Evolutionary conservation across 306 rosid genomes (phyloP).

Genomic region (Chamaecrista fasciculata): DNA sequence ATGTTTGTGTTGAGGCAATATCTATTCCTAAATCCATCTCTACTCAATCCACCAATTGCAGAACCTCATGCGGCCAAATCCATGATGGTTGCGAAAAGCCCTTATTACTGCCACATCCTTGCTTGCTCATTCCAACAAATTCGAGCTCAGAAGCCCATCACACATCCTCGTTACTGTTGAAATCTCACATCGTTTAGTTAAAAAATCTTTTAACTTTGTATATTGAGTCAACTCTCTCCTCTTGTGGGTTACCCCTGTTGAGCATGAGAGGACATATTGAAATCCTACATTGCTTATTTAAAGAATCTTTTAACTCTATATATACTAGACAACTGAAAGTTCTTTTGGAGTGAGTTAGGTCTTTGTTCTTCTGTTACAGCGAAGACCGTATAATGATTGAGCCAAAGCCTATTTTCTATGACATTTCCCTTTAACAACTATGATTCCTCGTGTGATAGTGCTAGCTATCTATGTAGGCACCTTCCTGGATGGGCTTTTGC

Average conservation of each 20-base stretch:
- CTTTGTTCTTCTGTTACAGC: slow-evolving; percentile 87
- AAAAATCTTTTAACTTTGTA: too few species aligned
- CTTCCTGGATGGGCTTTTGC: slow-evolving; percentile 67
- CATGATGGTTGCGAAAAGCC: slow-evolving; percentile 93
- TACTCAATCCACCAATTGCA: slow-evolving; percentile 57
- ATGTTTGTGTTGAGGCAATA: too few species aligned
- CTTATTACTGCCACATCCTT: slow-evolving; percentile 67
- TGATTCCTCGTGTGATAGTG: slow-evolving; percentile 87
- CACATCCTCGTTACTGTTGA: slow-evolving; percentile 70
- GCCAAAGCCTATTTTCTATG: slow-evolving; percentile 82
- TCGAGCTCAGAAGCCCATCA: slow-evolving; percentile 81
- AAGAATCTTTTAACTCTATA: too few species aligned
- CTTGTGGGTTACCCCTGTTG: too few species aligned
- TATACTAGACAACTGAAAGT: too few species aligned
- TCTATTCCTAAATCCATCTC: slow-evolving; percentile 32
- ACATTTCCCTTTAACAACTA: slow-evolving; percentile 69
- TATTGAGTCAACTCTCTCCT: too few species aligned
- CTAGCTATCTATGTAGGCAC: slow-evolving; percentile 85
- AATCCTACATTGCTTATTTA: too few species aligned
- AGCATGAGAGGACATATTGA: too few species aligned
- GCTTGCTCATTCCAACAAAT: slow-evolving; percentile 50
- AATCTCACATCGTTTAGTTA: too few species aligned
- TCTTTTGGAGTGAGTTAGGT: too few species aligned
- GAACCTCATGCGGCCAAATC: slow-evolving; percentile 73
- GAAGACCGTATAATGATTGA: slow-evolving; percentile 60